phyloP scores from a whole-genome alignment of 345 rosid genomes.

The Ceriops zippeliana region DNA sequence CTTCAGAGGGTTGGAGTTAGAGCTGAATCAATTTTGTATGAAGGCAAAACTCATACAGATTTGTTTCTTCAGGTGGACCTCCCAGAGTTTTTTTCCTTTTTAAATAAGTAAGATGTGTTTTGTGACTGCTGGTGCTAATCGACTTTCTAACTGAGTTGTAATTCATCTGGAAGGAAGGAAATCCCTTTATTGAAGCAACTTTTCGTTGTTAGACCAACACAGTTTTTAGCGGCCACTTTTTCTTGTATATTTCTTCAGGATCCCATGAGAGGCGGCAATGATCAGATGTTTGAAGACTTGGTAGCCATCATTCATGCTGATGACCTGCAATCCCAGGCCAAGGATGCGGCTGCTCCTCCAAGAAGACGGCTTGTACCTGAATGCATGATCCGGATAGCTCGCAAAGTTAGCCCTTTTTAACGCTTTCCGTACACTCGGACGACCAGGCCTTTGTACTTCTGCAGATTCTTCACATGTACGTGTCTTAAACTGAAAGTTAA shows the following conservation, averaged over 20 bases:
- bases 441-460: neutral
- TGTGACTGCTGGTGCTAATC: neutral
- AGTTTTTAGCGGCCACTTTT: too few species aligned
- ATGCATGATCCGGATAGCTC: conserved; percentile 81
- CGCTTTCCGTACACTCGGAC: neutral
- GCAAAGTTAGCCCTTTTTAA: conserved; percentile 81
- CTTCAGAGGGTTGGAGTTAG: conserved; percentile 66
- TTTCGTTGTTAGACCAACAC: too few species aligned
- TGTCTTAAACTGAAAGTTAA: neutral
- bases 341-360: conserved; percentile 59
- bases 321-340: conserved; percentile 48
- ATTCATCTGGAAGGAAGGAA: neutral
- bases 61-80: conserved; percentile 80
- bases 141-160: too few species aligned
- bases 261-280: conserved; percentile 97
- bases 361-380: conserved; percentile 93
- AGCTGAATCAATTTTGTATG: conserved; percentile 69
- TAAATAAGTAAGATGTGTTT: neutral
- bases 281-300: conserved; percentile 78
- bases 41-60: conserved; percentile 94
- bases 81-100: neutral
- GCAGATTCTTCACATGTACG: neutral
- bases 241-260: conserved; percentile 40
- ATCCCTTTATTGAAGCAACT: neutral
- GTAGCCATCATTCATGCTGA: conserved; percentile 57